Conservation (phyloP, 441 rosid species). For the Mallotus japonicus region DNA sequence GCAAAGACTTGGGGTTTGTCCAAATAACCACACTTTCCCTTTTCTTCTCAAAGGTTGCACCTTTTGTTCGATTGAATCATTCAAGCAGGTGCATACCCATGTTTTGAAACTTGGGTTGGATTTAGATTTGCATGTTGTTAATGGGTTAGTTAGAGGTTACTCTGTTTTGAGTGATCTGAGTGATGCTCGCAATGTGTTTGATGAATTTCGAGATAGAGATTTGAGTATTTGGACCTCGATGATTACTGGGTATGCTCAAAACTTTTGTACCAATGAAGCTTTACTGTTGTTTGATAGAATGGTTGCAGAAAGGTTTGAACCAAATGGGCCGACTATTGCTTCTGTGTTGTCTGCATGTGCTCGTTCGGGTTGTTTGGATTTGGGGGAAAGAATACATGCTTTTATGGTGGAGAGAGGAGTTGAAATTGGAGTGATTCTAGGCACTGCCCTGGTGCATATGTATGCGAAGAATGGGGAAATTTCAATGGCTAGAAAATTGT, state of each 20-base stretch:
- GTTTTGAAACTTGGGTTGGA: constrained; percentile 8
- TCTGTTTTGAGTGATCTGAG: not conserved
- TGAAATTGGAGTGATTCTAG: constrained; percentile 8
- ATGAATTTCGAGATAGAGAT: not conserved
- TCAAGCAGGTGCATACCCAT: constrained; percentile 12
- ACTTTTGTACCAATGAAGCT: constrained; percentile 10
- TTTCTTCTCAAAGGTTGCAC: constrained; percentile 6
- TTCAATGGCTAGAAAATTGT: constrained; percentile 2
- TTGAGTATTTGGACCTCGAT: constrained; percentile 17
- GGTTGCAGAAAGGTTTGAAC: constrained; percentile 14
- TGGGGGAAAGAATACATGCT: constrained; percentile 10
- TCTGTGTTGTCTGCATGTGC: constrained; percentile 14
- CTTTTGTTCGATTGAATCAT: constrained; percentile 1
- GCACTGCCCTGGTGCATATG: constrained; percentile 14
- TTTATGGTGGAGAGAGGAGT: constrained; percentile 15
- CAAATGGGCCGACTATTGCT: constrained; percentile 8
- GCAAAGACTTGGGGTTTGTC: not conserved
- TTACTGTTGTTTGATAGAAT: constrained; percentile 6
- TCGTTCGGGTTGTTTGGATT: constrained; percentile 13
- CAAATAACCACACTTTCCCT: constrained; percentile 8
- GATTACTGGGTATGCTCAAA: constrained; percentile 17
- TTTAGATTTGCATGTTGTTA: constrained; percentile 9
- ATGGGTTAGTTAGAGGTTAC: constrained; percentile 1
- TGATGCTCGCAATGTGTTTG: not conserved
- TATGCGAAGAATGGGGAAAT: constrained; percentile 13